Evolutionary conservation across 129 eudicot genomes (phyloP).

Genomic region (Pulicaria dysenterica): DNA sequence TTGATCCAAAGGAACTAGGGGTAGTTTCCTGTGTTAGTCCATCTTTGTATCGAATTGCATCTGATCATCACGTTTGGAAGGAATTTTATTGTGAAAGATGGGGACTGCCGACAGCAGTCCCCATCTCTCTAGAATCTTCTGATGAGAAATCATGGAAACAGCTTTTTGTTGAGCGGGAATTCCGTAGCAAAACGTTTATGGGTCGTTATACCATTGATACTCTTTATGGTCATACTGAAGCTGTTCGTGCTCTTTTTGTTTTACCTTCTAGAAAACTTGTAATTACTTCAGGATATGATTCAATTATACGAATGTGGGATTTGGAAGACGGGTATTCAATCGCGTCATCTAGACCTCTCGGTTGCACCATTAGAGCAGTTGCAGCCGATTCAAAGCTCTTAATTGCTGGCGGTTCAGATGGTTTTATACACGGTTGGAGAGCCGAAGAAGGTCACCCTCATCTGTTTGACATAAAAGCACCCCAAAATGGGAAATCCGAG

Average conservation of each 20-base stretch:
- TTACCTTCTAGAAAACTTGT: constrained; percentile 71
- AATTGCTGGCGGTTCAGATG: constrained; percentile 90
- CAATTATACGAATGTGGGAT: constrained; percentile 86
- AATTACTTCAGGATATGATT: constrained; percentile 91
- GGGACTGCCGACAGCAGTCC: constrained; percentile 67
- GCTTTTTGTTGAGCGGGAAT: constrained; percentile 82
- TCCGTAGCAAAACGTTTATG: constrained; percentile 72
- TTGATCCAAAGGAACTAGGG: constrained; percentile 90
- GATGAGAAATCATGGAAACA: constrained; percentile 87
- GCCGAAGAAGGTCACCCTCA: constrained; percentile 78
- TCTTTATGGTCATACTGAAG: constrained; percentile 73
- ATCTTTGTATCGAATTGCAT: constrained; percentile 58
- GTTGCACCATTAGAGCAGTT: constrained; percentile 90
- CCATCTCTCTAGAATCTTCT: constrained; percentile 31
- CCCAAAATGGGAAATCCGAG: constrained; percentile 48
- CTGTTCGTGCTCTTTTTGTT: constrained; percentile 70
- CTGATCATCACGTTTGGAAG: constrained; percentile 91
- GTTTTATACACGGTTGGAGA: constrained; percentile 91
- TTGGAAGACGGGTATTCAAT: constrained; percentile 83
- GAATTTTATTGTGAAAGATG: constrained; percentile 89
- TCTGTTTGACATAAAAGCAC: constrained; percentile 63
- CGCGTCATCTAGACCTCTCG: constrained; percentile 76
- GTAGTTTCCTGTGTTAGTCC: constrained; percentile 81
- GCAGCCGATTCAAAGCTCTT: constrained; percentile 81
- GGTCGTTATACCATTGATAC: constrained; percentile 71